Conservation (phyloP, 2,329 filamentous ascomycete genomes). For the Talaromyces amestolkiae region DNA sequence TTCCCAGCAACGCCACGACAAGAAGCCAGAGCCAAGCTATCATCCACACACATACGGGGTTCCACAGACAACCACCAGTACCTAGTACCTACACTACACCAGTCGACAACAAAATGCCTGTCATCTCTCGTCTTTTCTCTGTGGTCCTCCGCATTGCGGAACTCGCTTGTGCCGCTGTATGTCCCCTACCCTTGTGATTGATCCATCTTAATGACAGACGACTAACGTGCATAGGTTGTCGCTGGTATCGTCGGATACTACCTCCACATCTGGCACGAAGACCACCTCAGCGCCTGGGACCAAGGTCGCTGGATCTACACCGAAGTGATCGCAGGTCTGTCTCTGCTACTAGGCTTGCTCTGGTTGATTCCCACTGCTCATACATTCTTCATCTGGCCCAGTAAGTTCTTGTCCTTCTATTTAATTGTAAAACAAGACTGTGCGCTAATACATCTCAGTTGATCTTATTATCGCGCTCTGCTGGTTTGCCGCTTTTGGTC, state of each 20-base stretch:
- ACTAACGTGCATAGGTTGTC: slow-evolving; percentile 45
- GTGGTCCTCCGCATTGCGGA: slow-evolving; percentile 60
- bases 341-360: slow-evolving; percentile 66
- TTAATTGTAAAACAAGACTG: too few relatives aligned
- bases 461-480: slow-evolving; percentile 67
- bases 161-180: slow-evolving; percentile 67
- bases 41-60: neutral
- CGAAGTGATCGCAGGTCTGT: slow-evolving; percentile 66
- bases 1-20: neutral
- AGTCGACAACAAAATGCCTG: slow-evolving; percentile 41
- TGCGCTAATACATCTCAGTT: slow-evolving; percentile 33
- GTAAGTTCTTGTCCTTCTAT: slow-evolving; percentile 28
- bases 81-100: neutral
- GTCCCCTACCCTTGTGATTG: neutral
- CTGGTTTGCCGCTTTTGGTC: slow-evolving; percentile 69
- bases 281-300: slow-evolving; percentile 51
- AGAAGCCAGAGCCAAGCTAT: neutral
- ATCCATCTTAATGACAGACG: too few relatives aligned
- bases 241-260: slow-evolving; percentile 67
- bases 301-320: slow-evolving; percentile 71
- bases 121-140: slow-evolving; percentile 55
- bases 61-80: neutral
- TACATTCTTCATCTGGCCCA: slow-evolving; percentile 67
- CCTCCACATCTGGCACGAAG: slow-evolving; percentile 49
- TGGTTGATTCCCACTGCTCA: slow-evolving; percentile 70